Conservation (phyloP, 2,329 filamentous ascomycete species). For the Akanthomyces muscarius region DNA sequence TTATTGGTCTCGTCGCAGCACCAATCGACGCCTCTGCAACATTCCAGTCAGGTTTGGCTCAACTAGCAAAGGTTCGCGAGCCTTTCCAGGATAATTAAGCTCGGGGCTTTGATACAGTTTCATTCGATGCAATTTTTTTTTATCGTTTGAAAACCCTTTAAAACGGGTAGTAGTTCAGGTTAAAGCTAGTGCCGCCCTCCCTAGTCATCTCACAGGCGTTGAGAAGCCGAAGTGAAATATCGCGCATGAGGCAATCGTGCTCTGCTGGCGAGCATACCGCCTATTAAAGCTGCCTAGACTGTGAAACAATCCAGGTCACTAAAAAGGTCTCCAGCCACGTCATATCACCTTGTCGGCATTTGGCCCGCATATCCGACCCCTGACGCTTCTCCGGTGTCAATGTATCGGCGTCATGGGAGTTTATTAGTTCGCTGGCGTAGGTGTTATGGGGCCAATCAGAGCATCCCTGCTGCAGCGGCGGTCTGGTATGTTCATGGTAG, state of each 20-base stretch:
- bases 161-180: not conserved
- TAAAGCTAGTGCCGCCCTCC: too few relatives aligned
- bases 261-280: not conserved
- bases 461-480: not conserved
- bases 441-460: not conserved
- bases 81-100: not conserved
- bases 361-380: not conserved
- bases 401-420: constrained; percentile 1
- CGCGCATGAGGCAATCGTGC: not conserved
- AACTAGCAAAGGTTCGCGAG: not conserved
- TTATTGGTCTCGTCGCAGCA: not conserved
- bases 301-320: not conserved
- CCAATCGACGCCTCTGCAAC: not conserved
- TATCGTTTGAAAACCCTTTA: not conserved
- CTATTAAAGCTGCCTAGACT: not conserved
- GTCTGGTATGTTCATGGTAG: not conserved
- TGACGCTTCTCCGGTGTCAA: not conserved
- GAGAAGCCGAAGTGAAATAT: not conserved
- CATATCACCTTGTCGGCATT: constrained; percentile 1
- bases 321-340: constrained; percentile 3
- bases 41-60: not conserved
- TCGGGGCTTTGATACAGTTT: constrained; percentile 5
- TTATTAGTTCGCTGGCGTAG: not conserved
- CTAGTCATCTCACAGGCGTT: not conserved
- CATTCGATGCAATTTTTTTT: not conserved